Evolutionary conservation across 495 filamentous ascomycete genomes (phyloP).

Genomic region (Darksidea phi): DNA sequence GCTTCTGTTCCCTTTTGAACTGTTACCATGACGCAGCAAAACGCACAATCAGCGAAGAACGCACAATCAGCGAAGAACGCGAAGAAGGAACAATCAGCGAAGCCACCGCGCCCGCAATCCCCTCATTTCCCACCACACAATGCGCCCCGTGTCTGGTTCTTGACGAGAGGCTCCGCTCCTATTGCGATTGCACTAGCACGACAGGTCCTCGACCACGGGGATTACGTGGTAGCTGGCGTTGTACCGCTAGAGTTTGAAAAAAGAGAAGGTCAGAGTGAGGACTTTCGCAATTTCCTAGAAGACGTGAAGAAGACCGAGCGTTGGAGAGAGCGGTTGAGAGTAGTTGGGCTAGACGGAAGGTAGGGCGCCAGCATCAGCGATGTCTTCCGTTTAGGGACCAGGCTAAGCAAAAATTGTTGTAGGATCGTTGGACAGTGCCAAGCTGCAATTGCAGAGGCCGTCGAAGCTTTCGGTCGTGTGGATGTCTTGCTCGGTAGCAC

Average conservation of each 20-base stretch:
- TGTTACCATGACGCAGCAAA: constrained; percentile 29
- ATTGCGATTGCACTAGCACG: constrained; percentile 69
- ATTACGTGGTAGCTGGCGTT: constrained; percentile 77
- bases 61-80: too few relatives aligned
- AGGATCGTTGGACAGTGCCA: constrained; percentile 57
- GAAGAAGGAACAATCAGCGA: constrained; percentile 17
- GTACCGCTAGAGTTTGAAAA: constrained; percentile 59
- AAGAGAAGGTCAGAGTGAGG: constrained; percentile 46
- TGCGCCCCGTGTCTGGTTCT: constrained; percentile 75
- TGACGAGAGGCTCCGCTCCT: constrained; percentile 81
- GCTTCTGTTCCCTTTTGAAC: neutral
- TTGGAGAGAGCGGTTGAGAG: constrained; percentile 43
- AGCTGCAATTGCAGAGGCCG: constrained; percentile 80
- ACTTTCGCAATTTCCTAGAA: constrained; percentile 54
- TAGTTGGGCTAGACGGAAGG: constrained; percentile 44
- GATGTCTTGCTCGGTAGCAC: constrained; percentile 88
- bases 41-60: constrained; percentile 21
- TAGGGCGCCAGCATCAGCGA: constrained; percentile 2
- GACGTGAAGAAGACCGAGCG: constrained; percentile 50
- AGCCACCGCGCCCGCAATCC: constrained; percentile 36
- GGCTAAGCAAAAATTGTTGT: constrained; percentile 13
- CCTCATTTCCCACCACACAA: constrained; percentile 59
- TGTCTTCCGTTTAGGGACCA: neutral
- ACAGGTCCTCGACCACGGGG: constrained; percentile 78
- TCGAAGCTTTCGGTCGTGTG: constrained; percentile 77